Evolutionary conservation across 768 basidiomycete genomes (phyloP), one percentile per base, ranked within the genome.

Genomic region (Suillus fuscotomentosus): DNA sequence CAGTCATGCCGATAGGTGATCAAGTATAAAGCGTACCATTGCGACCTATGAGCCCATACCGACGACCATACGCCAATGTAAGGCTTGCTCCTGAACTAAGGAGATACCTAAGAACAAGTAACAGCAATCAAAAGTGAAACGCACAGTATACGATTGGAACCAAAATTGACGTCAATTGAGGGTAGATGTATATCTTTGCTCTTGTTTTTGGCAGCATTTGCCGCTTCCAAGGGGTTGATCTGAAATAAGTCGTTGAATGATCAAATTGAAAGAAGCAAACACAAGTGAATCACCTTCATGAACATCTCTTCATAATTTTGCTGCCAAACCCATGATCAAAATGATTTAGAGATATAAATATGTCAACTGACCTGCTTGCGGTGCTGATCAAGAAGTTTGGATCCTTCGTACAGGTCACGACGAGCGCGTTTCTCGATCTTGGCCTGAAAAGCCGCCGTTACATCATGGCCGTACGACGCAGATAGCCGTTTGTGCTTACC

Each of bases 301-400:
- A 95, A 99, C 88, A 99, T 90, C 73, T 99, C 97, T 73, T 99
- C 97, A 78, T 98, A 99, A 22, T 90, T 87, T 91, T 98, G 95
- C 89, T 99, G 70, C 20, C 54, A 22, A 6, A 31, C 31, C 63
- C 60, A 70, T 39, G 66, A 65, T 24, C 47, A 20, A 60, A 24
- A 54, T 45, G 20, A 42, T 10, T 17, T 53, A 38, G 6, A 31
- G 31, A 45, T 14, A 27, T 11, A 41, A 41, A 15, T 34, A 45
- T 34, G 42, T 54, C 51, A 47, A 69, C 80, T 62, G 67, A 89
- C 92, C 82, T 95, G 94, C 79, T 95, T 95, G 76, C 89, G 87
- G 76, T 93, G 89, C 68, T 94, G 89, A 72, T 97, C 95, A 62
- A 99, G 83, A 39, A 99, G 81, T 76, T 97, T 99, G 9, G 94